Percentiles rank a stretch among this genome's conserved stretches.
phyloP scores from a whole-genome alignment of 2,329 filamentous ascomycete genomes.

The Colletotrichum falcatum region DNA sequence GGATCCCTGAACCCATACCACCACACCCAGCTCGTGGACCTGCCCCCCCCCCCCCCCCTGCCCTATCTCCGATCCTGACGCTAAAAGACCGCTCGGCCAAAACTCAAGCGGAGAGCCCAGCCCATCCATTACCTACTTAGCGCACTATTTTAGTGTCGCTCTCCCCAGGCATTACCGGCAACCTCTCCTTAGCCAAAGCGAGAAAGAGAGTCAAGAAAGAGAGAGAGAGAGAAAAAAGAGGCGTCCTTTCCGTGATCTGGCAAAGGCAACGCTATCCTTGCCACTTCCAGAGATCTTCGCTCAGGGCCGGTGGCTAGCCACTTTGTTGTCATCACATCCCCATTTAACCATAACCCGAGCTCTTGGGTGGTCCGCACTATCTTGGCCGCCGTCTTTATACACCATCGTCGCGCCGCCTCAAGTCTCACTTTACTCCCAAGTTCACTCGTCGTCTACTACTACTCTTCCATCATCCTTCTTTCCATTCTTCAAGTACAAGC shows the following conservation, averaged over 20 bases:
- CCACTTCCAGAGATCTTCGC: slow-evolving; percentile 43
- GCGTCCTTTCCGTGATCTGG: slow-evolving; percentile 40
- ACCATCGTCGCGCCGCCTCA: slow-evolving; percentile 43
- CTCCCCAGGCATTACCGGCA: slow-evolving; percentile 41
- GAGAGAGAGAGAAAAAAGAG: slow-evolving; percentile 28
- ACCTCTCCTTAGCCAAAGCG: slow-evolving; percentile 34
- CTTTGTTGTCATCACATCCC: slow-evolving; percentile 43
- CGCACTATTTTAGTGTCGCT: slow-evolving; percentile 44
- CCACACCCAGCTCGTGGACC: slow-evolving; percentile 35
- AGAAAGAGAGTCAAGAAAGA: slow-evolving; percentile 27
- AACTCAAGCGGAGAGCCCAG: slow-evolving; percentile 41
- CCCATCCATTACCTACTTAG: slow-evolving; percentile 42
- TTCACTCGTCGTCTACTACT: slow-evolving; percentile 26
- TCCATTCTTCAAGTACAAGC: slow-evolving; percentile 41
- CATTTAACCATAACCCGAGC: slow-evolving; percentile 44
- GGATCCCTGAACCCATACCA: slow-evolving; percentile 32
- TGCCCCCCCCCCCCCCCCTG: slow-evolving; percentile 28
- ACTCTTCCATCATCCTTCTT: slow-evolving; percentile 39
- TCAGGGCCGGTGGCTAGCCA: slow-evolving; percentile 43
- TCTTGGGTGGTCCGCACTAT: slow-evolving; percentile 42
- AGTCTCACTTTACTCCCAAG: slow-evolving; percentile 40
- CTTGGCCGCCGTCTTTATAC: slow-evolving; percentile 43
- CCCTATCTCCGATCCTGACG: slow-evolving; percentile 42
- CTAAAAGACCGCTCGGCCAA: slow-evolving; percentile 41
- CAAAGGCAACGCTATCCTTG: slow-evolving; percentile 43